A percentile compares a stretch with the other conserved stretches of the same genome.
Evolutionary conservation across 2,329 filamentous ascomycete genomes (phyloP).

Genomic region (Amylocarpus encephaloides): DNA sequence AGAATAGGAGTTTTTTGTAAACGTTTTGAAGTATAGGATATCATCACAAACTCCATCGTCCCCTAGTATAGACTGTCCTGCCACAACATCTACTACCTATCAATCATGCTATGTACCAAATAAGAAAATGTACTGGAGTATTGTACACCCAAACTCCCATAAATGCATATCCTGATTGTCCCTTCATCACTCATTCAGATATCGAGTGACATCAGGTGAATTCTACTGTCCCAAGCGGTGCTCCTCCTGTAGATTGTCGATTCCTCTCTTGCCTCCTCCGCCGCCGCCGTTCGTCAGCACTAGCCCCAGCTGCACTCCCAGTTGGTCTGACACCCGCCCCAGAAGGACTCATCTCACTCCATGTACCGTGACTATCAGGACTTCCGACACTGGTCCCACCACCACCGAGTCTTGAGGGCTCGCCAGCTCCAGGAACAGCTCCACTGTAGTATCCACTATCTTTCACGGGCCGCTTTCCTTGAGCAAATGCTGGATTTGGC

Average conservation of each 20-base stretch:
- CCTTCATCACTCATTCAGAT: slow-evolving; percentile 1
- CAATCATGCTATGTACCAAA: neutral
- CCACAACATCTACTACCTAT: neutral
- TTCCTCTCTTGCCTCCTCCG: slow-evolving; percentile 50
- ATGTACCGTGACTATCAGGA: slow-evolving; percentile 29
- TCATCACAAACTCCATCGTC: no score
- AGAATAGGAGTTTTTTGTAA: no score
- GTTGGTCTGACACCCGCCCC: slow-evolving; percentile 1
- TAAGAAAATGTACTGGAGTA: neutral
- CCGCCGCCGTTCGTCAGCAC: slow-evolving; percentile 46
- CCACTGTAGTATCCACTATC: slow-evolving; percentile 59
- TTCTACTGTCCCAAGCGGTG: neutral
- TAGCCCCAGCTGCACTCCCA: slow-evolving; percentile 19
- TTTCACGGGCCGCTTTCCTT: slow-evolving; percentile 42
- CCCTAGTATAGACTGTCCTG: no score
- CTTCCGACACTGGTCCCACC: slow-evolving; percentile 22
- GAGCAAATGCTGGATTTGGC: slow-evolving; percentile 51
- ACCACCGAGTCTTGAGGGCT: slow-evolving; percentile 29
- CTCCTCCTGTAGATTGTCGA: slow-evolving; percentile 9
- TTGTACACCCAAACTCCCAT: slow-evolving; percentile 6
- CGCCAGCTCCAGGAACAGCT: slow-evolving; percentile 26
- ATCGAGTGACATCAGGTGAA: slow-evolving; percentile 22
- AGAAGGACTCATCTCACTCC: slow-evolving; percentile 29
- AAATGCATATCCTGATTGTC: slow-evolving; percentile 7
- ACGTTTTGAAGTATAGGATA: no score